Evolutionary conservation across 345 rosid species (phyloP).

Genomic region (Aquilaria sinensis): DNA sequence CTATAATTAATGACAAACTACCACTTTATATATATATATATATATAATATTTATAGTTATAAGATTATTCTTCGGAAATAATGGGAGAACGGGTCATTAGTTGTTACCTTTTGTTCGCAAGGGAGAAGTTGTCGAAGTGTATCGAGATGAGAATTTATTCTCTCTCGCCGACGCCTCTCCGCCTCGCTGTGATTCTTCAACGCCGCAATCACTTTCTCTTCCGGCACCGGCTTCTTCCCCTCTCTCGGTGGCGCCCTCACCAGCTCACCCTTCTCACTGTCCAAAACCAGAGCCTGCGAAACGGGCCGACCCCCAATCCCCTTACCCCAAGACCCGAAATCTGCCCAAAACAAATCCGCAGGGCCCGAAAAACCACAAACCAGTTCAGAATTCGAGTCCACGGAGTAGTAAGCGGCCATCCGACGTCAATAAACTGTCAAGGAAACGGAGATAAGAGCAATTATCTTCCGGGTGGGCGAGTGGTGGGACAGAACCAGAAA

Average conservation of each 20-base stretch:
- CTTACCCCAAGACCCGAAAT: not conserved
- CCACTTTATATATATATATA: no score
- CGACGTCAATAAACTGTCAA: no score
- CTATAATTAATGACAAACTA: no score
- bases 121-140: slow-evolving; percentile 46
- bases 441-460: no score
- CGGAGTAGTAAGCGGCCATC: no score
- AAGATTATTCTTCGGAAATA: no score
- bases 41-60: no score
- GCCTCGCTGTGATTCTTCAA: slow-evolving; percentile 55
- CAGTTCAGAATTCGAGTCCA: no score
- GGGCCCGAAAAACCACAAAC: no score
- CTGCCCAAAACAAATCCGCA: not conserved
- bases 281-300: slow-evolving; percentile 29
- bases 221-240: slow-evolving; percentile 17
- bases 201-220: slow-evolving; percentile 35
- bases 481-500: no score
- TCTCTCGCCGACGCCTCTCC: slow-evolving; percentile 45
- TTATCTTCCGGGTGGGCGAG: no score
- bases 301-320: slow-evolving; percentile 15
- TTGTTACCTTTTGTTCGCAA: slow-evolving; percentile 33
- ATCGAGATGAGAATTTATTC: slow-evolving; percentile 46
- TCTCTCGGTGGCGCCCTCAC: slow-evolving; percentile 27
- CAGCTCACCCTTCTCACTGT: slow-evolving; percentile 39
- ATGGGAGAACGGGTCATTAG: no score